A percentile compares a stretch with the other conserved stretches of the same genome.
phyloP scores from a whole-genome alignment of 768 basidiomycete genomes.

The Boletus reticulatus region DNA sequence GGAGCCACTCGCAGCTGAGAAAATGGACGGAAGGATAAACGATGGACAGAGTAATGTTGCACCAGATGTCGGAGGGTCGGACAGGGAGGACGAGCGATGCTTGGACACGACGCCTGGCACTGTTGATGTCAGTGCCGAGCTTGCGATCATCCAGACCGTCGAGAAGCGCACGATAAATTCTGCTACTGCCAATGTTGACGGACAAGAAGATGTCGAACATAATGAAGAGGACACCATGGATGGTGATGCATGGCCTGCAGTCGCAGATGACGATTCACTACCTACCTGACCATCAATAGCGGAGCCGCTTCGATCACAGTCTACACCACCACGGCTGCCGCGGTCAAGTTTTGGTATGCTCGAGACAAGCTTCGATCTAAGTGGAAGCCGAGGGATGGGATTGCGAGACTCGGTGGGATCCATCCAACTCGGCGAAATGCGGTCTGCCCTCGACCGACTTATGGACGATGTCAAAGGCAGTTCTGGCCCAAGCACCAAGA shows the following conservation, averaged over 20 bases:
- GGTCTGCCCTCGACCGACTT: constrained; percentile 67
- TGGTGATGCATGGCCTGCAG: not conserved
- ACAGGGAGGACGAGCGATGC: constrained; percentile 33
- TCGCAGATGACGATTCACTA: not conserved
- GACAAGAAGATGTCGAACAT: not conserved
- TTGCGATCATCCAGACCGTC: constrained; percentile 47
- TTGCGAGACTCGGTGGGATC: constrained; percentile 44
- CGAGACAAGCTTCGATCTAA: constrained; percentile 24
- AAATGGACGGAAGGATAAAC: not conserved
- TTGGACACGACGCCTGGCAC: constrained; percentile 37
- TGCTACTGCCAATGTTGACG: not conserved
- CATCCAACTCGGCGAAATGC: constrained; percentile 65
- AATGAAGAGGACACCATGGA: not conserved
- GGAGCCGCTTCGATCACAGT: constrained; percentile 8
- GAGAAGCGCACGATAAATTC: constrained; percentile 39
- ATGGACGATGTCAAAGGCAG: constrained; percentile 60
- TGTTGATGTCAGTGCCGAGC: constrained; percentile 43
- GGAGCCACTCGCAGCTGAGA: not conserved
- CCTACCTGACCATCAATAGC: not conserved
- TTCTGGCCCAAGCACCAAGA: constrained; percentile 26
- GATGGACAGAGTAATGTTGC: not conserved
- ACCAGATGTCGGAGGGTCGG: constrained; percentile 4
- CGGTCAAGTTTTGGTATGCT: constrained; percentile 17
- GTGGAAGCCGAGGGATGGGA: constrained; percentile 22
- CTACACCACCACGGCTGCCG: constrained; percentile 4